Conservation (phyloP, 768 basidiomycete species). For the Russula ochroleuca region DNA sequence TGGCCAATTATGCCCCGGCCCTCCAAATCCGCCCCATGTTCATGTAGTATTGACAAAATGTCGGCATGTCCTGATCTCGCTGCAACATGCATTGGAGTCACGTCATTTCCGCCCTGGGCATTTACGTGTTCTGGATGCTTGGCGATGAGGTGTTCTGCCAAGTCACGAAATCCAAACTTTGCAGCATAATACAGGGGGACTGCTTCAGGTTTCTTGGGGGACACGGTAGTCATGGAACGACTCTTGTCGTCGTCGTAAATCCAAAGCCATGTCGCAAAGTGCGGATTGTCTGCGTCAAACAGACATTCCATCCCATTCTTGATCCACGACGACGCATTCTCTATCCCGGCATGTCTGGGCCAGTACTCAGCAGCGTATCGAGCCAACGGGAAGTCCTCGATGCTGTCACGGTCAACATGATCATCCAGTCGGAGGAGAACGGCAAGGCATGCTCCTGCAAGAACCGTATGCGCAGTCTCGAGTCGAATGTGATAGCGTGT, state of each 20-base stretch:
- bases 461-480: neutral
- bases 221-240: too few species aligned
- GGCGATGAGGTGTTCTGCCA: neutral
- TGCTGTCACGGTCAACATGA: neutral
- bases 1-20: neutral
- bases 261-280: neutral
- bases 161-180: neutral
- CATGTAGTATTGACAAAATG: neutral
- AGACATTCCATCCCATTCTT: conserved; percentile 1
- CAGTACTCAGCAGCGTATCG: neutral
- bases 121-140: neutral
- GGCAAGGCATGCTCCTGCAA: neutral
- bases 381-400: neutral
- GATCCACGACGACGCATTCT: neutral
- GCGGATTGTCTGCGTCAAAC: neutral
- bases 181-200: neutral
- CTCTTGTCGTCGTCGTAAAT: neutral
- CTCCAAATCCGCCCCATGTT: neutral
- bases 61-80: neutral
- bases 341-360: neutral
- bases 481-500: neutral
- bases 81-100: neutral
- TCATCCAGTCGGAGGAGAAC: neutral
- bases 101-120: neutral
- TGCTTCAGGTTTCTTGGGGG: neutral